Evolutionary conservation across 2,329 filamentous ascomycete species (phyloP).

Genomic region (Gremmenia infestans): DNA sequence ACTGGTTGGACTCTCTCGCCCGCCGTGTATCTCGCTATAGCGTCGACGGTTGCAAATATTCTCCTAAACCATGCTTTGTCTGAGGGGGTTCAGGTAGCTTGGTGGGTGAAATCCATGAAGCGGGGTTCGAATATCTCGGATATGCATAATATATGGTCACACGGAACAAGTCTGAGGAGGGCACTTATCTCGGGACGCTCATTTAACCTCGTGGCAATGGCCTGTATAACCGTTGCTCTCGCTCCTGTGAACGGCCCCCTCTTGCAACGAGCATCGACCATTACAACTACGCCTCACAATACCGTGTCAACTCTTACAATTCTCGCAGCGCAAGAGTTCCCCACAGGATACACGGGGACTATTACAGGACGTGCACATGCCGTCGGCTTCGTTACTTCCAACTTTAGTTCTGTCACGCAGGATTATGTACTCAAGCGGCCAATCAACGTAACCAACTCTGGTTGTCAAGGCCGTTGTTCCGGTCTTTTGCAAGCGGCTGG

Average conservation of each 20-base stretch:
- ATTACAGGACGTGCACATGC: constrained; percentile 2
- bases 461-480: not conserved
- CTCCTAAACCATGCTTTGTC: constrained; percentile 5
- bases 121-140: constrained; percentile 3
- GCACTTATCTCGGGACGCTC: constrained; percentile 11
- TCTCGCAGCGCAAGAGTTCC: constrained; percentile 8
- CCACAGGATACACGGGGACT: constrained; percentile 10
- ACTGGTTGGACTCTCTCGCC: constrained; percentile 8
- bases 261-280: constrained; percentile 15
- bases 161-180: constrained; percentile 7
- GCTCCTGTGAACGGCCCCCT: constrained; percentile 14
- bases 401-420: constrained; percentile 1
- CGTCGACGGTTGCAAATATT: constrained; percentile 9
- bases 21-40: constrained; percentile 11
- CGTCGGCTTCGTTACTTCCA: constrained; percentile 2
- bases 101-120: constrained; percentile 13
- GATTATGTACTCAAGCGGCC: constrained; percentile 1
- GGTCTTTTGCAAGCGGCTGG: not conserved
- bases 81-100: constrained; percentile 9
- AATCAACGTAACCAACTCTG: not conserved
- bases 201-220: constrained; percentile 11
- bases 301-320: not conserved
- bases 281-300: not conserved
- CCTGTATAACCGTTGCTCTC: constrained; percentile 7
- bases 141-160: constrained; percentile 8